Evolutionary conservation across 2,329 filamentous ascomycete genomes (phyloP).

Genomic region (Pezicula rhizophila): DNA sequence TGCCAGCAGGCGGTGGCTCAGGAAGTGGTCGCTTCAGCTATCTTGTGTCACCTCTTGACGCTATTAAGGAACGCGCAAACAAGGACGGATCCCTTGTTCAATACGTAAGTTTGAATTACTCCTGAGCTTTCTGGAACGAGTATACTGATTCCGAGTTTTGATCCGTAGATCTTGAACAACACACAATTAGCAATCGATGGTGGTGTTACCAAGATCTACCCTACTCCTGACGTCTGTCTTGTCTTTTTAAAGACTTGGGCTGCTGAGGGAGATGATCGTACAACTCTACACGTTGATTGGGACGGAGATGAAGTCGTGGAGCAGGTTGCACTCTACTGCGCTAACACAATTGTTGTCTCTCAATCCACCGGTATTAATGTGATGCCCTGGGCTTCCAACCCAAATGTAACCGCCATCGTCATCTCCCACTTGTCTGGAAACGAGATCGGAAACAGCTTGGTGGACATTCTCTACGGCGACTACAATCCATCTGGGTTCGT

Average conservation of each 20-base stretch:
- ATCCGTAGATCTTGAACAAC: constrained; percentile 31
- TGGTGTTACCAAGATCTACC: constrained; percentile 31
- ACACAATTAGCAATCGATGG: constrained; percentile 29
- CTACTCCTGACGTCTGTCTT: constrained; percentile 54
- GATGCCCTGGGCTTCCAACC: constrained; percentile 45
- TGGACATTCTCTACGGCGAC: constrained; percentile 52
- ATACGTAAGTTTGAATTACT: constrained; percentile 12
- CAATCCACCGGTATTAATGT: constrained; percentile 57
- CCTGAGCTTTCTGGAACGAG: no score
- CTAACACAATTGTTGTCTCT: constrained; percentile 60
- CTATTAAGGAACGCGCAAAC: constrained; percentile 43
- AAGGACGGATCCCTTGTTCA: constrained; percentile 39
- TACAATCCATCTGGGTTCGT: constrained; percentile 39
- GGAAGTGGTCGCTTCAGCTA: constrained; percentile 48
- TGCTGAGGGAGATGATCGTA: constrained; percentile 62
- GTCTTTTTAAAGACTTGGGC: constrained; percentile 61
- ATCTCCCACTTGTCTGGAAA: constrained; percentile 53
- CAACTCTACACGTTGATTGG: constrained; percentile 54
- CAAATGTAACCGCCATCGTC: constrained; percentile 53
- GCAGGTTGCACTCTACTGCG: constrained; percentile 33
- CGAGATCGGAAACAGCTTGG: constrained; percentile 52
- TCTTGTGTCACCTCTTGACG: constrained; percentile 48
- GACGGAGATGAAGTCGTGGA: constrained; percentile 57
- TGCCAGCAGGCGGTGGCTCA: constrained; percentile 55
- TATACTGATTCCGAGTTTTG: no score